Base-by-base conservation (phyloP, 73 alveolate species). In the Breviolum minutum region DNA sequence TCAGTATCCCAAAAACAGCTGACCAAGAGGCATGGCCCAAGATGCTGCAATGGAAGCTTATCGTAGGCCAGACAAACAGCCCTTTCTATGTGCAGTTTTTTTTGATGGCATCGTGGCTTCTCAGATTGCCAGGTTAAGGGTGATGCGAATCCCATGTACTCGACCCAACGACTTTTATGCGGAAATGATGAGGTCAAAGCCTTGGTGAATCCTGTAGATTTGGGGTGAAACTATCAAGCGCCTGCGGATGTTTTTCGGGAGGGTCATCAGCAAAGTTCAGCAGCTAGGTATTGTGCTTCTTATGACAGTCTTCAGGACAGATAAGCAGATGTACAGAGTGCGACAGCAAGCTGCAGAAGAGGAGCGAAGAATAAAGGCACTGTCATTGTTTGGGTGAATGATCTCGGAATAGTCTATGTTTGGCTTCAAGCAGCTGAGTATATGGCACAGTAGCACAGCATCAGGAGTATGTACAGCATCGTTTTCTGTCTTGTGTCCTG, bases 141-240 rank as follows among this genome's bases (percentile, higher is more conserved):
- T 84, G 90, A 83, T 95, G 99, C 79, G 80, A 40, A 70, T 95
- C 83, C 95, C 95, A 26, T 83, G 87, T 60, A 80, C 99, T 14
- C 62, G 99, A 48, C 99, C 99, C 30, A 84, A 69, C 14, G 99
- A 95, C 90, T 95, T 95, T 84, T 70, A 80, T 54, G 99, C 99
- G 3, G 99, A 95, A 60, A 95, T 95, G 99, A 68, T 95, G 88
- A 60, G 95, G 98, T 29, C 13, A 6, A 48, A 22, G 26, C 64
- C 90, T 40, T 40, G 0, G 54, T 40, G 54, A 40, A 40, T 40
- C 54, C 54, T 40, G 0, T 40, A 3, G 54, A 40, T 40, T 40
- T 40, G 54, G 54, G 54, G 54, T 40, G 5, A 40, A 40, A 40
- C 54, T 0, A 3, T 40, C 54, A 40, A 40, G 5, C 0, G 54